Percentiles rank a stretch among this genome's conserved stretches.
Evolutionary conservation across 805 yeast species (phyloP).

Genomic region (Candida corydali): DNA sequence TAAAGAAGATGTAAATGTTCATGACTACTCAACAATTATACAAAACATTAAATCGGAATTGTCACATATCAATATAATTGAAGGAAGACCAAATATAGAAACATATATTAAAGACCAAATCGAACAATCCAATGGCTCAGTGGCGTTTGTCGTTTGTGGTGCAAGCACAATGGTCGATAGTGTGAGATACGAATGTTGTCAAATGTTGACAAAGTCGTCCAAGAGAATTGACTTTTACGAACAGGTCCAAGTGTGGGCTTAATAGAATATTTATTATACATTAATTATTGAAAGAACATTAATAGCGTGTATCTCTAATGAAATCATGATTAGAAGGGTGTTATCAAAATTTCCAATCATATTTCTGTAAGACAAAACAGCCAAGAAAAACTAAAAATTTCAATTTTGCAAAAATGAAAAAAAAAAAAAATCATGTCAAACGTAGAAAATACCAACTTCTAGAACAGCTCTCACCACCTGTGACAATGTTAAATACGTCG

Average conservation of each 20-base stretch:
- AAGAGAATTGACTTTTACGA: slow-evolving; percentile 68
- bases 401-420: no score
- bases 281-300: no score
- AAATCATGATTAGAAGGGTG: no score
- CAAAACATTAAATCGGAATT: neutral
- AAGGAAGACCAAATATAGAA: slow-evolving; percentile 2
- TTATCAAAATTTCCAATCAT: no score
- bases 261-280: neutral
- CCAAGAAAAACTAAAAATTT: no score
- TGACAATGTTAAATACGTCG: no score
- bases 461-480: no score
- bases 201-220: slow-evolving; percentile 31
- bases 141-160: slow-evolving; percentile 3
- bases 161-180: slow-evolving; percentile 46
- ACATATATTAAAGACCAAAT: neutral
- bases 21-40: neutral
- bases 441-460: no score
- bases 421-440: no score
- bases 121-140: slow-evolving; percentile 1
- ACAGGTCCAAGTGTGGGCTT: slow-evolving; percentile 66
- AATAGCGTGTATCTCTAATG: no score
- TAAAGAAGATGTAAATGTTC: neutral
- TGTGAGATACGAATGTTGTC: slow-evolving; percentile 44
- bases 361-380: no score
- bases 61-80: slow-evolving; percentile 1